Conservation (phyloP, 805 yeast species). For the Candida taoyuanica region DNA sequence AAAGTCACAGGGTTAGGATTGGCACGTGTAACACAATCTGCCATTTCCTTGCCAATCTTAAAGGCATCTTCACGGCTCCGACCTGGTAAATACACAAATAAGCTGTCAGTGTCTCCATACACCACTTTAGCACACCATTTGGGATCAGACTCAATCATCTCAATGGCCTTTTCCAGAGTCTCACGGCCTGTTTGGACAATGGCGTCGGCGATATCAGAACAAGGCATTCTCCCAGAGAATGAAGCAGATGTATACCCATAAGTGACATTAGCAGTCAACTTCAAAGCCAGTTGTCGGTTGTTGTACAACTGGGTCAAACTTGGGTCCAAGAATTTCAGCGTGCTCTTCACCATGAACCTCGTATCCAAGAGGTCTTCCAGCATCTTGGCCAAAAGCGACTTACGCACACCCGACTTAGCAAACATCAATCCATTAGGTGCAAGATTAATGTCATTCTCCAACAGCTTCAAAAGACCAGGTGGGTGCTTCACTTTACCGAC, state of each 20-base stretch:
- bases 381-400: slow-evolving; percentile 79
- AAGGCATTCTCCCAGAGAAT: slow-evolving; percentile 96
- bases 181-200: slow-evolving; percentile 91
- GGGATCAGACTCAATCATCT: slow-evolving; percentile 52
- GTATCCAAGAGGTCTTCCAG: slow-evolving; percentile 76
- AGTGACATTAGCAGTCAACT: slow-evolving; percentile 89
- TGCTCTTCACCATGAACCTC: slow-evolving; percentile 70
- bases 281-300: slow-evolving; percentile 80
- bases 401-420: slow-evolving; percentile 59
- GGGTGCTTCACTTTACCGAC: slow-evolving; percentile 42
- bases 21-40: slow-evolving; percentile 51
- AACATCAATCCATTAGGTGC: slow-evolving; percentile 89
- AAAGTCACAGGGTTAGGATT: slow-evolving; percentile 80
- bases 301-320: slow-evolving; percentile 55
- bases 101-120: slow-evolving; percentile 94
- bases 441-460: slow-evolving; percentile 51
- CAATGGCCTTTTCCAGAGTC: slow-evolving; percentile 66
- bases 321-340: slow-evolving; percentile 55
- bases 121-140: slow-evolving; percentile 88
- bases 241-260: slow-evolving; percentile 96
- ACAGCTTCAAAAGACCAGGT: slow-evolving; percentile 49
- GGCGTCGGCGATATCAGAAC: slow-evolving; percentile 91
- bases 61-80: slow-evolving; percentile 75
- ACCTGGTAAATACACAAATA: slow-evolving; percentile 89
- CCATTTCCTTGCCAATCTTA: slow-evolving; percentile 64